Conservation (phyloP, 2,329 filamentous ascomycete genomes). For the Cytospora schulzeri region DNA sequence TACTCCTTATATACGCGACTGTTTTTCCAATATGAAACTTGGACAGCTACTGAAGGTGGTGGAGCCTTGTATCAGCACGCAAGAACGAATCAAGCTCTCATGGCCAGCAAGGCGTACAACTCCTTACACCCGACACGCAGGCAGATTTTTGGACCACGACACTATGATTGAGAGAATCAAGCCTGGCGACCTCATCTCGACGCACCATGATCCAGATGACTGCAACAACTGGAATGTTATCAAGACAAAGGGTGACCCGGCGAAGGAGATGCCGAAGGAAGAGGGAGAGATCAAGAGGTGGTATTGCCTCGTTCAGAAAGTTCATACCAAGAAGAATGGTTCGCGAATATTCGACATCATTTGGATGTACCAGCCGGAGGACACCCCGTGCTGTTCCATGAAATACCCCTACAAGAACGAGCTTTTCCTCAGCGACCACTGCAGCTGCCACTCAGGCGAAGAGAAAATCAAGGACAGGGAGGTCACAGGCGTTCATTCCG, state of each 20-base stretch:
- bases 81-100: conserved; percentile 28
- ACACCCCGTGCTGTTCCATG: conserved; percentile 70
- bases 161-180: conserved; percentile 40
- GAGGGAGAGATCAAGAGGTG: conserved; percentile 49
- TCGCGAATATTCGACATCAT: conserved; percentile 60
- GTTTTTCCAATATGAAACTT: conserved; percentile 67
- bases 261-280: conserved; percentile 37
- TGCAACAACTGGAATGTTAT: conserved; percentile 38
- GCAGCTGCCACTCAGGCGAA: conserved; percentile 60
- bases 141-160: conserved; percentile 20
- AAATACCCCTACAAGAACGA: conserved; percentile 73
- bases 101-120: conserved; percentile 3
- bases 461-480: conserved; percentile 55
- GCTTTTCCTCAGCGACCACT: conserved; percentile 75
- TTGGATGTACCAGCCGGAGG: conserved; percentile 72
- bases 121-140: background rate
- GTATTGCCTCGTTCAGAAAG: conserved; percentile 69
- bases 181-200: conserved; percentile 54
- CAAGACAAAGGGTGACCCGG: conserved; percentile 35
- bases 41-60: conserved; percentile 50
- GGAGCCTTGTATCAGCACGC: conserved; percentile 33
- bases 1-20: conserved; percentile 67
- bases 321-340: conserved; percentile 40
- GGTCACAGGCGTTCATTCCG: conserved; percentile 57
- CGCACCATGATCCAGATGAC: conserved; percentile 46